phyloP scores from a whole-genome alignment of 352 stramenopile genomes.

The Pythium periplocum region DNA sequence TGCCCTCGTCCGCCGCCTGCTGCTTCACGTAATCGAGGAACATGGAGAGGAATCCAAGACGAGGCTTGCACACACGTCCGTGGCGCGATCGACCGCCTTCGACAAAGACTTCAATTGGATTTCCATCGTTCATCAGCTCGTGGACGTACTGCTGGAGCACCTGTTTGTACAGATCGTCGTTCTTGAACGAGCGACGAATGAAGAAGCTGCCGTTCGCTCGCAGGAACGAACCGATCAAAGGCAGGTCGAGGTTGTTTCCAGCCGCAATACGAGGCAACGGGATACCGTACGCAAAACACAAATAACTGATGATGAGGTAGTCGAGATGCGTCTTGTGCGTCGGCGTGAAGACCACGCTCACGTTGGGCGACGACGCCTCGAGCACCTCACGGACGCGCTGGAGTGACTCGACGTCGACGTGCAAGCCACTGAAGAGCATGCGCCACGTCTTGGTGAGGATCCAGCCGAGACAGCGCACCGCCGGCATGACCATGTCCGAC shows the following conservation, averaged over 20 bases:
- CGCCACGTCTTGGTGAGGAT: slow-evolving; percentile 78
- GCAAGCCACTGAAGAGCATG: slow-evolving; percentile 60
- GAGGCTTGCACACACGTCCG: slow-evolving; percentile 68
- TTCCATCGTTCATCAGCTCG: slow-evolving; percentile 70
- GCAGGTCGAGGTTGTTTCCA: slow-evolving; percentile 86
- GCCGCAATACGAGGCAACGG: slow-evolving; percentile 79
- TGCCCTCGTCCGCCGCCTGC: slow-evolving; percentile 12
- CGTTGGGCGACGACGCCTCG: slow-evolving; percentile 30
- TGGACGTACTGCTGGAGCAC: slow-evolving; percentile 84
- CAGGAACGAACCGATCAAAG: slow-evolving; percentile 74
- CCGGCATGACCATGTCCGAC: slow-evolving; percentile 72
- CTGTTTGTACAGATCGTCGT: slow-evolving; percentile 78
- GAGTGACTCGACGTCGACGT: slow-evolving; percentile 66
- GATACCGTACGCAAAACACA: slow-evolving; percentile 86
- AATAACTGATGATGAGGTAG: slow-evolving; percentile 89
- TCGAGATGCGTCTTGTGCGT: slow-evolving; percentile 89
- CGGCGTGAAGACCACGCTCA: slow-evolving; percentile 78
- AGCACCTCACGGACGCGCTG: slow-evolving; percentile 49
- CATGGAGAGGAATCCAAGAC: slow-evolving; percentile 70
- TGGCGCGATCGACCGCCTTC: slow-evolving; percentile 83
- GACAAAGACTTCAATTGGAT: slow-evolving; percentile 86
- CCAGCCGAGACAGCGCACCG: slow-evolving; percentile 70
- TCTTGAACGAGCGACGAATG: slow-evolving; percentile 76
- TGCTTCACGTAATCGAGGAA: slow-evolving; percentile 54
- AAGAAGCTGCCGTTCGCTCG: slow-evolving; percentile 87